Base-by-base conservation (phyloP, 1,284 basidiomycete genomes). In the Austropuccinia psidii region DNA sequence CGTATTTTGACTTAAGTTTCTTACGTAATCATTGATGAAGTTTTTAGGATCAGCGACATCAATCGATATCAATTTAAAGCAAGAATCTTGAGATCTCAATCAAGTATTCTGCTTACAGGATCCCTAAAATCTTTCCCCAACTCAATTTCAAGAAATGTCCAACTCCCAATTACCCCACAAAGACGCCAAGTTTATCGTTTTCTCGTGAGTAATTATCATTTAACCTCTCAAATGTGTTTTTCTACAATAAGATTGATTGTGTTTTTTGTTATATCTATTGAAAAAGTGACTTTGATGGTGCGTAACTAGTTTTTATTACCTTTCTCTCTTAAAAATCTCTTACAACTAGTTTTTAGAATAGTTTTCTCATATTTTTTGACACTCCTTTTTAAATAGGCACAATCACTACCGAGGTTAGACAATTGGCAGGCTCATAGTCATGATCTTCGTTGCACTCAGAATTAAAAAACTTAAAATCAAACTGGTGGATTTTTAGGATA, bases 281-380 rank as follows among this genome's bases (percentile, higher is more conserved):
- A 21, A 15, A 17, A 19, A 72, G 68, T 37, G 68, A 72, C 45
- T 72, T 72, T 61, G 68, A 72, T 60, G 68, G 68, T 72, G 19
- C 33, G 55, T 52, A 13, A 15, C 47, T 35, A 31, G 2, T 27
- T 3, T 19, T 47, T 45, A n/a, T 35, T 21, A 13, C 5, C 39
- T 15, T 61, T 21, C 17, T 15, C 31, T 7, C 21, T 61, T 24
- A 33, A 3, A 39, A 39, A 8, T 61, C 43, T 45, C 17, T 19
- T 21, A 4, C 1, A 31, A 52, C 9, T 21, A 45, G 17, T 27
- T n/a, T 64, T n/a, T 64, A 11, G 45, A 45, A 4, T 27, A 9
- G 21, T 33, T 37, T 27, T 24, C 17, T 52, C 31, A 29, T 55
- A 3, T 54, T 39, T 24, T 45, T 49, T 19, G 31, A 4, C 31